phyloP scores from a whole-genome alignment of 805 yeast species.

The Kodamaea nitidulidarum region DNA sequence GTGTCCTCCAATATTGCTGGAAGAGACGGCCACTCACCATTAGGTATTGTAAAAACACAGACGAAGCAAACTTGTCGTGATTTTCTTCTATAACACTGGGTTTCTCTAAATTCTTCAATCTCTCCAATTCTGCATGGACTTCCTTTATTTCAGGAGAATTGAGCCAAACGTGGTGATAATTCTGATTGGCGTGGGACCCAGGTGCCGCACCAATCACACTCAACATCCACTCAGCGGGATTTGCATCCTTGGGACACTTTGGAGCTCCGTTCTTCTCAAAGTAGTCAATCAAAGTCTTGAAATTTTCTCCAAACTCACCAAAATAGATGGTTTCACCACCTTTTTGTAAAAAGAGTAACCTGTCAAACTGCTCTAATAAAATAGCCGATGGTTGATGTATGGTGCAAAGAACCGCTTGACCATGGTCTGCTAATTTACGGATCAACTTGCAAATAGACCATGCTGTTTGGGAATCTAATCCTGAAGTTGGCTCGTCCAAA shows the following conservation, averaged over 20 bases:
- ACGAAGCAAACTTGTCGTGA: conserved; percentile 10
- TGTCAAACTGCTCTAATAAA: conserved; percentile 70
- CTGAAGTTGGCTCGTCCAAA: conserved; percentile 61
- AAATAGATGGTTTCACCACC: conserved; percentile 77
- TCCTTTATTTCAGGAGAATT: conserved; percentile 17
- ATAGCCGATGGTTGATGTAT: conserved; percentile 85
- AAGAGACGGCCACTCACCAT: conserved; percentile 12
- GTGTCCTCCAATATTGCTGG: conserved; percentile 28
- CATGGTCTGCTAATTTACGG: conserved; percentile 47
- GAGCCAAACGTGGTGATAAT: conserved; percentile 23
- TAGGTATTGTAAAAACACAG: conserved; percentile 10
- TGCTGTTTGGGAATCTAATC: conserved; percentile 56
- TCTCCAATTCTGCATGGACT: conserved; percentile 14
- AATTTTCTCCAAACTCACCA: conserved; percentile 66
- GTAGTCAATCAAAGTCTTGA: conserved; percentile 54
- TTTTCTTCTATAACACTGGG: neutral
- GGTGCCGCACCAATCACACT: conserved; percentile 29
- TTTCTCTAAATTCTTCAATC: conserved; percentile 12
- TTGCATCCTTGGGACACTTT: conserved; percentile 63
- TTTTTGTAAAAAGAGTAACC: conserved; percentile 60
- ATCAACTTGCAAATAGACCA: conserved; percentile 54
- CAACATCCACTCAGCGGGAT: conserved; percentile 55
- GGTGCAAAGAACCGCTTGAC: conserved; percentile 57
- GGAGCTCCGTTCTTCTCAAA: conserved; percentile 65
- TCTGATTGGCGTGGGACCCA: conserved; percentile 24